These are phyloP conservation scores for Scytalidium lignicola DNA, from an alignment of 2,329 filamentous ascomycete genomes.

Conservation along the genomic window DNA sequence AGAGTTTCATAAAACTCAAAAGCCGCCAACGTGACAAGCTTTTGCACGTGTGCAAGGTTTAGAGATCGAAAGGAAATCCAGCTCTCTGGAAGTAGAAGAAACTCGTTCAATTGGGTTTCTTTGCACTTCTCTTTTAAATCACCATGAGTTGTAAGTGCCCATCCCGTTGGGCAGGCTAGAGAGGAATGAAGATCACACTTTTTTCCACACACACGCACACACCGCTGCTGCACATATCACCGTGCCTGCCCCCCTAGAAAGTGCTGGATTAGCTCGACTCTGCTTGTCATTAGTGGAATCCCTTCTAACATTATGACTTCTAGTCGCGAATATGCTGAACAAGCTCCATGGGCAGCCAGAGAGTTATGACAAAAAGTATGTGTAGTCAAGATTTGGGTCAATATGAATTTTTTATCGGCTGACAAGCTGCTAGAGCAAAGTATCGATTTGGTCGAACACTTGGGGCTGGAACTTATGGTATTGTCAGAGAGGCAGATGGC, in stretches of 20 bases:
- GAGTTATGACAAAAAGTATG: slow-evolving; percentile 97
- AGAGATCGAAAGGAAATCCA: background rate
- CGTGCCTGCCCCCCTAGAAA: background rate
- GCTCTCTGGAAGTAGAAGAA: background rate
- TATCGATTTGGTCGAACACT: slow-evolving; percentile 92
- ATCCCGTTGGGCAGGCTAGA: background rate
- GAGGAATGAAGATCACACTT: background rate
- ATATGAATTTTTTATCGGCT: slow-evolving; percentile 6
- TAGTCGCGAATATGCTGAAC: slow-evolving; percentile 87
- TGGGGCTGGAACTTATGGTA: slow-evolving; percentile 95
- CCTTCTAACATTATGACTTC: slow-evolving; percentile 1
- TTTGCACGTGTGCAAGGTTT: background rate
- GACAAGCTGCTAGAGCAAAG: slow-evolving; percentile 54
- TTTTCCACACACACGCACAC: too few relatives aligned
- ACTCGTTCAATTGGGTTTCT: background rate
- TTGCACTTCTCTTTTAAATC: background rate
- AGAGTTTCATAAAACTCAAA: too few relatives aligned
- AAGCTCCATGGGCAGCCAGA: slow-evolving; percentile 95
- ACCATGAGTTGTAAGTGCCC: background rate
- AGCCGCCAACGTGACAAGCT: background rate
- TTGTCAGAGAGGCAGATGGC: slow-evolving; percentile 90
- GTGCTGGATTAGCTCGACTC: background rate
- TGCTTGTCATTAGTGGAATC: background rate
- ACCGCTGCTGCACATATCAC: background rate
- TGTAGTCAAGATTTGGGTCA: slow-evolving; percentile 6